Base-by-base conservation (phyloP, 1,284 basidiomycete genomes). In the Microbotryum saponariae region DNA sequence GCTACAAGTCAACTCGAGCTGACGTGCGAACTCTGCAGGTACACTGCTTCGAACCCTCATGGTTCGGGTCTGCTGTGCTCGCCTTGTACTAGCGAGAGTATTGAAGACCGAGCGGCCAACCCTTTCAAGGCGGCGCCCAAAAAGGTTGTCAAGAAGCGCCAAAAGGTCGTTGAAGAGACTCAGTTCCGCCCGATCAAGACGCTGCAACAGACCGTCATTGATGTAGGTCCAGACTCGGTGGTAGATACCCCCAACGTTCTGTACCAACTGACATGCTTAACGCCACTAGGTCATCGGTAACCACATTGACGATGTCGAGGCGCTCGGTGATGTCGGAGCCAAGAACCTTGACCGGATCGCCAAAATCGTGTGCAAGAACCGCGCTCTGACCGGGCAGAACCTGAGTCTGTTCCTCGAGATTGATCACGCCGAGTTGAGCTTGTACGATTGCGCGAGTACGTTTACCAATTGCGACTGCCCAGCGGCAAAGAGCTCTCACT, bases 361-460 rank as follows among this genome's bases (percentile, higher is more conserved):
- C 27, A 87, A 87, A 74, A 87, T 91, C 21, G 81, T 98, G 46
- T 87, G 87, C 47, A 89, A 89, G 75, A 91, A 88, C 71, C 82
- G 94, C 44, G 83, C 86, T 64, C 78, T 98, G 64, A 89, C 87
- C 5, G 75, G 82, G 0, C 82, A 88, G 66, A 93, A 90, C 56
- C 85, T 84, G 0, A 82, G 82, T 42, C 78, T 98, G 20, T 94
- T 98, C 76, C 91, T 97, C 72, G 84, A 85, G 59, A 78, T 83
- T 1, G 76, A 82, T 47, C 86, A 92, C 62, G 81, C 79, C 2
- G 81, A 79, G 7, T 78, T 98, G 45, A 83, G 81, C 0, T 77
- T 98, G 54, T 96, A 91, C 73, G 96, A 98, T 76, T 90, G 87
- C 64, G 96, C 93, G 1, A 85, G 90, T 92, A 27, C 27, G 27